These are phyloP conservation scores for Tylopilus vinaceipallidus DNA, from an alignment of 768 basidiomycete species.

Conservation along the genomic window DNA sequence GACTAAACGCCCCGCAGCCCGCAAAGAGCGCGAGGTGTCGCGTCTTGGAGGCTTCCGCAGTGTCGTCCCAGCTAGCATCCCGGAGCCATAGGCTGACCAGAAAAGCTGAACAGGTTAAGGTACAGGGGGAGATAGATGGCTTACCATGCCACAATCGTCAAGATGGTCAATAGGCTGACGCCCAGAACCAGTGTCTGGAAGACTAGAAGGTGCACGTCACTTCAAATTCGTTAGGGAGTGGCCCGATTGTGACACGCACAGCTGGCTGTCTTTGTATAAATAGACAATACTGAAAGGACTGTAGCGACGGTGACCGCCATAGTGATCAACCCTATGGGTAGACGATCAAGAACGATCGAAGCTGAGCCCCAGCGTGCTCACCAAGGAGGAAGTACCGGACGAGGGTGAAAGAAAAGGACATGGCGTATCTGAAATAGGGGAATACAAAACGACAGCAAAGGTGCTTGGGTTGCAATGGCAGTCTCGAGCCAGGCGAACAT, in stretches of 20 bases:
- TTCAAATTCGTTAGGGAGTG: neutral
- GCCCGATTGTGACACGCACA: conserved; percentile 13
- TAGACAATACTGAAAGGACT: conserved; percentile 15
- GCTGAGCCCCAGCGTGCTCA: conserved; percentile 4
- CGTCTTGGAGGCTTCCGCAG: conserved; percentile 22
- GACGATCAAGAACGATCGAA: neutral
- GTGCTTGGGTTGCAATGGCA: too few relatives aligned
- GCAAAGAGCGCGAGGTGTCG: conserved; percentile 25
- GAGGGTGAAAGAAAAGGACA: conserved; percentile 27
- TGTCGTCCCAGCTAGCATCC: conserved; percentile 7
- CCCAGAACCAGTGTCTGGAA: conserved; percentile 22
- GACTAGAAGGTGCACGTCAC: conserved; percentile 8
- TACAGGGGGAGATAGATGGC: neutral
- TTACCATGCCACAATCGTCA: conserved; percentile 22
- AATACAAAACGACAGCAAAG: too few relatives aligned
- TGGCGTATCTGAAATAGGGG: too few relatives aligned
- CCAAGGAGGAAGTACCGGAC: conserved; percentile 20
- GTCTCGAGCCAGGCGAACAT: too few relatives aligned
- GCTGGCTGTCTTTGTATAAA: conserved; percentile 21
- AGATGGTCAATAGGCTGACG: conserved; percentile 10
- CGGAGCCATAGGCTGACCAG: conserved; percentile 17
- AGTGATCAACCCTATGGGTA: conserved; percentile 15
- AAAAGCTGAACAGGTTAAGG: neutral
- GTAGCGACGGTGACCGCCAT: conserved; percentile 10
- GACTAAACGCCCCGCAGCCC: conserved; percentile 13